Evolutionary conservation across 1,284 basidiomycete species (phyloP).

Genomic region (Ganoderma boninense): DNA sequence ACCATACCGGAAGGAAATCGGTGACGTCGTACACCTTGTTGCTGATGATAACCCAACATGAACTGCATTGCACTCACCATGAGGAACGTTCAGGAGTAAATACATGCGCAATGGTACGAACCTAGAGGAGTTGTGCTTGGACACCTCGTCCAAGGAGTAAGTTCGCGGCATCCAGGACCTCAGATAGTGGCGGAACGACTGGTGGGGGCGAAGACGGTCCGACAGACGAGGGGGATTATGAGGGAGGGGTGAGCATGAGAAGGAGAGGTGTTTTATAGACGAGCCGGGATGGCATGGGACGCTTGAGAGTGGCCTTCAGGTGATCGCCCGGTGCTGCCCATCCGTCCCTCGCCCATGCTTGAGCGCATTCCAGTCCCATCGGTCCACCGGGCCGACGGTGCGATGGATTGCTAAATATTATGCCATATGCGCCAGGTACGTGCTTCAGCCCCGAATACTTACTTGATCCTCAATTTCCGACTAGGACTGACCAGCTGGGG

Average conservation of each 20-base stretch:
- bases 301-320: slow-evolving; percentile 8
- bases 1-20: slow-evolving; percentile 73
- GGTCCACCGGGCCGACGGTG: slow-evolving; percentile 16
- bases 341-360: not conserved
- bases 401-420: not conserved
- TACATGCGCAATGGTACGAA: slow-evolving; percentile 37
- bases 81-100: not conserved
- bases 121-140: slow-evolving; percentile 62
- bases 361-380: not conserved
- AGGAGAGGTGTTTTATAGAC: slow-evolving; percentile 15
- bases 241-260: not conserved
- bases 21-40: slow-evolving; percentile 87
- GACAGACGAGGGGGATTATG: not conserved
- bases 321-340: slow-evolving; percentile 11
- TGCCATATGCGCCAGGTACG: not conserved
- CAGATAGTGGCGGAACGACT: not conserved
- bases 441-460: too few species aligned
- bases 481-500: not conserved
- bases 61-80: slow-evolving; percentile 48
- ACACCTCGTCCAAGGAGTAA: slow-evolving; percentile 51
- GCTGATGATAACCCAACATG: slow-evolving; percentile 91
- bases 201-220: not conserved
- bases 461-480: too few species aligned
- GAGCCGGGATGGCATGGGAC: slow-evolving; percentile 13
- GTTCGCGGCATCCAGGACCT: slow-evolving; percentile 41